Evolutionary conservation across 257 asterid species (phyloP).

Genomic region (Solanum appendiculatum): DNA sequence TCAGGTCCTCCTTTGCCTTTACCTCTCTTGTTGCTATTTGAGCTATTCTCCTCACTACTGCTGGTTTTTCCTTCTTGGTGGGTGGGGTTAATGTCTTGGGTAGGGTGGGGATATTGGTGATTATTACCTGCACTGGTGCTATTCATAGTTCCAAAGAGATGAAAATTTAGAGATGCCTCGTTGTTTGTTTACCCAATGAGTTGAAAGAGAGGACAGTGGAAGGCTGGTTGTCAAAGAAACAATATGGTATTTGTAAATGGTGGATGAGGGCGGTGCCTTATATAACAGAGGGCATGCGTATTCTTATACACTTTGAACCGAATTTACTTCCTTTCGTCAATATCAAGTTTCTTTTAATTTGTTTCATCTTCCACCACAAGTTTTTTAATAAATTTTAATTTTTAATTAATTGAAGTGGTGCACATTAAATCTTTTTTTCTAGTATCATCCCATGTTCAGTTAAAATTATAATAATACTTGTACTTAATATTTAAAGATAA

Average conservation of each 20-base stretch:
- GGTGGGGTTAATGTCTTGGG: neutral
- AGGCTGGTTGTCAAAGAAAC: neutral
- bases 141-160: neutral
- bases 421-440: neutral
- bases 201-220: neutral
- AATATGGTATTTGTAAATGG: neutral
- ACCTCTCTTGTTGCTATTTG: neutral
- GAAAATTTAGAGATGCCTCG: constrained; percentile 10
- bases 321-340: neutral
- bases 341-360: neutral
- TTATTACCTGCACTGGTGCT: neutral
- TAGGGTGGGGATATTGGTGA: neutral
- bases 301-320: neutral
- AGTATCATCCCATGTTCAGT: neutral
- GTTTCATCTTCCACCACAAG: neutral
- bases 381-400: neutral
- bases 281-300: neutral
- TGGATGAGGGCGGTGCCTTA: constrained; percentile 1
- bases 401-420: neutral
- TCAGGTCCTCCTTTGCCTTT: constrained; percentile 90
- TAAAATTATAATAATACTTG: no score
- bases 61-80: neutral
- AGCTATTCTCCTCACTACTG: neutral
- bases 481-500: no score
- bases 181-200: neutral